Evolutionary conservation across 2,329 filamentous ascomycete species (phyloP).

Genomic region (Fusarium udum): DNA sequence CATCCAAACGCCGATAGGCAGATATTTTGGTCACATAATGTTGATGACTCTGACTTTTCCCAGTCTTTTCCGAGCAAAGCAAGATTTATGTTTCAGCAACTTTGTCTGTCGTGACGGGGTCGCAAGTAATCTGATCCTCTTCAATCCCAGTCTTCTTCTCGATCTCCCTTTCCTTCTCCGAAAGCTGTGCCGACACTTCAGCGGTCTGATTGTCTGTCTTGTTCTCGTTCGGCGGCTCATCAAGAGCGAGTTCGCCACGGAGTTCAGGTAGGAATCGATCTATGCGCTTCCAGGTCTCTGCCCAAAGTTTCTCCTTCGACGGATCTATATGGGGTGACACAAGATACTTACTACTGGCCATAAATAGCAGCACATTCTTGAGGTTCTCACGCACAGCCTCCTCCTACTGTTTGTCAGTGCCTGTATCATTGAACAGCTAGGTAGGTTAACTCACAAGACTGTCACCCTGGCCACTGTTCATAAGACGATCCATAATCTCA

Average conservation of each 20-base stretch:
- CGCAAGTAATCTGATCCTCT: conserved; percentile 4
- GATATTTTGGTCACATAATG: neutral
- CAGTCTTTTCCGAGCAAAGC: neutral
- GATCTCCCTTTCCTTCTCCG: conserved; percentile 1
- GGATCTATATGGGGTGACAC: conserved; percentile 71
- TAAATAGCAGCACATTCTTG: conserved; percentile 95
- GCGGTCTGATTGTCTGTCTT: neutral
- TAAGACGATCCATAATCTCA: conserved; percentile 92
- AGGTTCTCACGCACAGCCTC: conserved; percentile 95
- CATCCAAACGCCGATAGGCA: conserved; percentile 10
- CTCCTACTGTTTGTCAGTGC: conserved; percentile 64
- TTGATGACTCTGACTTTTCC: neutral
- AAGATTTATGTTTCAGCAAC: neutral
- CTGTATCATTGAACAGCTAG: neutral
- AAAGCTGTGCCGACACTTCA: neutral
- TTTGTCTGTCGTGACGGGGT: conserved; percentile 1
- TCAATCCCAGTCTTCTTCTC: conserved; percentile 6
- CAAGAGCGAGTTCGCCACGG: conserved; percentile 64
- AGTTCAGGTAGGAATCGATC: conserved; percentile 72
- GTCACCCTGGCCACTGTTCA: conserved; percentile 94
- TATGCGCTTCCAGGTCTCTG: conserved; percentile 72
- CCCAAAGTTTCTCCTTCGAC: conserved; percentile 66
- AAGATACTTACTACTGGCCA: conserved; percentile 88
- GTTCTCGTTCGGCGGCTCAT: conserved; percentile 48
- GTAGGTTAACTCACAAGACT: conserved; percentile 72